These are phyloP conservation scores for Aspergillus caelatus DNA, from an alignment of 2,329 filamentous ascomycete genomes.

Conservation along the genomic window DNA sequence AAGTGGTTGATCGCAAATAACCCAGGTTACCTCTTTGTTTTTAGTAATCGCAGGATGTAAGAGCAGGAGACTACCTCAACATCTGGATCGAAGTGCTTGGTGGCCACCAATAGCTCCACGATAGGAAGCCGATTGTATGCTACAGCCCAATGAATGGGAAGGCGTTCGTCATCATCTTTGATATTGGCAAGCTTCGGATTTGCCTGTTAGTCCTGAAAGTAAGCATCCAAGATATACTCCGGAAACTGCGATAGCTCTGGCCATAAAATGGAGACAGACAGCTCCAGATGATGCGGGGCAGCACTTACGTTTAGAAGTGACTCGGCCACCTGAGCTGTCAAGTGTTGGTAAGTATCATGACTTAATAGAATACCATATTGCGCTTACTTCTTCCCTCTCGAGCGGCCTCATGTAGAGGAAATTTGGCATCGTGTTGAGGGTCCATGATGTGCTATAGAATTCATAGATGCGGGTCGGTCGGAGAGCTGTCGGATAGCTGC, in stretches of 20 bases:
- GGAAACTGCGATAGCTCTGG: neutral
- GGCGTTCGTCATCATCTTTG: slow-evolving; percentile 81
- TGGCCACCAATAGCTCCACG: slow-evolving; percentile 69
- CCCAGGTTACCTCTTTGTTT: neutral
- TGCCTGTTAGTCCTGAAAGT: slow-evolving; percentile 52
- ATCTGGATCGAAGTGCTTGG: slow-evolving; percentile 79
- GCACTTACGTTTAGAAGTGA: slow-evolving; percentile 68
- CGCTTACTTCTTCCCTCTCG: slow-evolving; percentile 78
- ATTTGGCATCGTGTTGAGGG: slow-evolving; percentile 61
- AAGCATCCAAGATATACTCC: neutral
- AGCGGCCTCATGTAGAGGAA: slow-evolving; percentile 82
- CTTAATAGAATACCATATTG: slow-evolving; percentile 1
- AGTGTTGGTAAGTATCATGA: slow-evolving; percentile 24
- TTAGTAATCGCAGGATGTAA: neutral
- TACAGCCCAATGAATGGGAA: slow-evolving; percentile 91
- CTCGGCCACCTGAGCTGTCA: slow-evolving; percentile 69
- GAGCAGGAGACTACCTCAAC: slow-evolving; percentile 60
- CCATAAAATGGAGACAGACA: slow-evolving; percentile 1
- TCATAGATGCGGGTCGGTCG: slow-evolving; percentile 10
- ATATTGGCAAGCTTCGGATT: slow-evolving; percentile 76
- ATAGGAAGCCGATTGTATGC: slow-evolving; percentile 80
- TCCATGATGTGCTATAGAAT: slow-evolving; percentile 35
- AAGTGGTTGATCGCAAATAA: neutral
- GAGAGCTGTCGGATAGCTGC: slow-evolving; percentile 1
- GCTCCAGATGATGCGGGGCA: slow-evolving; percentile 29